phyloP scores from a whole-genome alignment of 2,329 filamentous ascomycete species.

The Aspergillus niger region DNA sequence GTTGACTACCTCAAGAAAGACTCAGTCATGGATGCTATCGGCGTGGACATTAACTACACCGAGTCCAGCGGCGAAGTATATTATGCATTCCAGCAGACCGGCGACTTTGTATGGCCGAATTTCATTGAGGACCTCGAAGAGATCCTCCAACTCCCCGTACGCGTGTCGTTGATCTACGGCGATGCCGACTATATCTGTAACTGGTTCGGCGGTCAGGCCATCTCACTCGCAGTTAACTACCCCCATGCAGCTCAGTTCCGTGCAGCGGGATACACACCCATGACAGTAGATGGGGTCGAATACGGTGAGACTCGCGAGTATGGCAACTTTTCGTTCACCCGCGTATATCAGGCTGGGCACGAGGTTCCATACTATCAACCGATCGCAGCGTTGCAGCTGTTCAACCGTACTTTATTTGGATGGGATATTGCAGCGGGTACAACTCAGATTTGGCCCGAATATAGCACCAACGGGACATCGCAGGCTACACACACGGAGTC shows the following conservation, averaged over 20 bases:
- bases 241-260: conserved; percentile 60
- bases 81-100: conserved; percentile 54
- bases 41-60: conserved; percentile 64
- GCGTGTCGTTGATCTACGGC: conserved; percentile 71
- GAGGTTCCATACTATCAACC: conserved; percentile 62
- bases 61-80: conserved; percentile 45
- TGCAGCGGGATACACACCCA: conserved; percentile 69
- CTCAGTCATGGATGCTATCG: conserved; percentile 60
- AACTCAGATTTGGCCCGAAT: conserved; percentile 34
- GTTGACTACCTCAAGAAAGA: conserved; percentile 65
- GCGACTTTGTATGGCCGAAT: conserved; percentile 65
- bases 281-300: conserved; percentile 67
- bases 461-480: conserved; percentile 43
- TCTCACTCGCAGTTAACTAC: conserved; percentile 63
- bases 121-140: conserved; percentile 61
- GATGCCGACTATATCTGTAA: conserved; percentile 61
- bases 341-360: conserved; percentile 68
- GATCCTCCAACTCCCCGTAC: conserved; percentile 63
- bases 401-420: conserved; percentile 61
- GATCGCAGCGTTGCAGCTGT: conserved; percentile 60
- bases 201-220: conserved; percentile 70
- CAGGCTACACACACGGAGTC: conserved; percentile 50
- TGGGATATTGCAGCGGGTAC: conserved; percentile 58
- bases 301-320: conserved; percentile 74
- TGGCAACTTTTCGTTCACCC: conserved; percentile 70